Evolutionary conservation across 75 land plant genomes (phyloP).

Genomic region (Picea sitchensis): DNA sequence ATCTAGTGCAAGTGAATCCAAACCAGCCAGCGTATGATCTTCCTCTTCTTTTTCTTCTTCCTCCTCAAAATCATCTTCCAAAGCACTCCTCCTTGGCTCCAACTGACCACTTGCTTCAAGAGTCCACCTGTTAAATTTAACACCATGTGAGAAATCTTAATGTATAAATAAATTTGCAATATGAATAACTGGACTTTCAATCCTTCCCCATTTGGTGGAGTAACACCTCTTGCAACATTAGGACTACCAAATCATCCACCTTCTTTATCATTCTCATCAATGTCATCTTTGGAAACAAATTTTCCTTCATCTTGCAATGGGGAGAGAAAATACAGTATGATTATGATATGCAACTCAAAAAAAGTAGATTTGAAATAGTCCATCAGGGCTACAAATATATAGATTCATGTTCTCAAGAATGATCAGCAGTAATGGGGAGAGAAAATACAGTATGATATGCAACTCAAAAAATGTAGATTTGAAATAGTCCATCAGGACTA

Average conservation of each 20-base stretch:
- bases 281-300: background rate
- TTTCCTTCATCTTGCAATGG: too few species aligned
- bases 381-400: too few species aligned
- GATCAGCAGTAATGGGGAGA: too few species aligned
- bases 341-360: too few species aligned
- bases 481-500: too few species aligned
- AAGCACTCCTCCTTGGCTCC: constrained; percentile 93
- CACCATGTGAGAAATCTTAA: background rate
- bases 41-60: constrained; percentile 98
- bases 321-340: too few species aligned
- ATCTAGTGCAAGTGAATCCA: constrained; percentile 54
- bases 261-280: background rate
- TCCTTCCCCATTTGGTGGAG: background rate
- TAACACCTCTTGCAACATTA: background rate
- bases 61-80: constrained; percentile 99
- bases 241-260: background rate
- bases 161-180: background rate
- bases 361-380: too few species aligned
- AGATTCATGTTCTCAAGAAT: too few species aligned
- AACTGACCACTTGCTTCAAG: constrained; percentile 72
- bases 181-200: background rate
- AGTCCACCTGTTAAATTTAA: constrained; percentile 49
- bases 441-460: too few species aligned
- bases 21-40: constrained; percentile 43
- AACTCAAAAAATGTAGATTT: too few species aligned